phyloP scores from a whole-genome alignment of 225 moss, liverwort and hornwort genomes.

The Pleurozium schreberi region DNA sequence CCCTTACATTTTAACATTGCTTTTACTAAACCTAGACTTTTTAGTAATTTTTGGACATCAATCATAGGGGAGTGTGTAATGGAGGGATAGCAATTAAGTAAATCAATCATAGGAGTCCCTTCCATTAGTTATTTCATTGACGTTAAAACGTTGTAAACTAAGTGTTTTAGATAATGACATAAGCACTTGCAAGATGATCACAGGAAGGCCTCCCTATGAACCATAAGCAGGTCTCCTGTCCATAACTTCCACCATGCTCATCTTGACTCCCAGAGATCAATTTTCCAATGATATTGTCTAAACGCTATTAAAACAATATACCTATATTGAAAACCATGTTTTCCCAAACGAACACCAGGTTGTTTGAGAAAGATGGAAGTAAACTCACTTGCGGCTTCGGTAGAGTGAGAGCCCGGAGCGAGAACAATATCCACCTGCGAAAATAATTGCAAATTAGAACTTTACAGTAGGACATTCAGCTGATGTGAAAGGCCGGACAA shows the following conservation, averaged over 20 bases:
- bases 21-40: not conserved
- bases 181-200: not conserved
- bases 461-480: not conserved
- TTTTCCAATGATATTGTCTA: not conserved
- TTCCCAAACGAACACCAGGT: not conserved
- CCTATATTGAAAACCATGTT: not conserved
- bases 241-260: not conserved
- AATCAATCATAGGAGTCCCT: not conserved
- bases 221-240: not conserved
- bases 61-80: not conserved
- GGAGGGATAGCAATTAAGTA: not conserved
- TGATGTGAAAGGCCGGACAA: not conserved
- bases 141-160: not conserved
- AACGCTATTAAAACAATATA: not conserved
- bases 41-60: not conserved
- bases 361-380: not conserved
- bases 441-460: not conserved
- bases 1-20: not conserved
- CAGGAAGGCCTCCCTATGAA: not conserved
- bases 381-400: slow-evolving; percentile 71
- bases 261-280: not conserved
- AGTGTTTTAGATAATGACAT: not conserved
- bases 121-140: not conserved
- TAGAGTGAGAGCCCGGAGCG: slow-evolving; percentile 81
- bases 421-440: slow-evolving; percentile 73